A percentile compares a stretch with the other conserved stretches of the same genome.
Evolutionary conservation across 2,329 filamentous ascomycete species (phyloP).

Genomic region (Fusarium lateritium): DNA sequence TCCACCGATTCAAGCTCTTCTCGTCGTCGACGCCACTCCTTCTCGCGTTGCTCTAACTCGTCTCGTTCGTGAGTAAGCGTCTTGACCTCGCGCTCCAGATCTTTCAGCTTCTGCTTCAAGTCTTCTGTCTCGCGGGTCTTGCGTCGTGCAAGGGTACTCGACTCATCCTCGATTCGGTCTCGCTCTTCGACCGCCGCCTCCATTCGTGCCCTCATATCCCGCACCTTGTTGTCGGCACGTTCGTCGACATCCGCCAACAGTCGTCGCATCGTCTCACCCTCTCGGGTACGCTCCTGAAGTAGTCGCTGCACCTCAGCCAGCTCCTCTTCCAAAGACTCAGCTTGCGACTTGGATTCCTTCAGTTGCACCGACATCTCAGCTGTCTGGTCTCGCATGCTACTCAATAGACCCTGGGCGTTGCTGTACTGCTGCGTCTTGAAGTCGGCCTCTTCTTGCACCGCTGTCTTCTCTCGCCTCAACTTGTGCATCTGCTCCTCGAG

Average conservation of each 20-base stretch:
- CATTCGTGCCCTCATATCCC: constrained; percentile 90
- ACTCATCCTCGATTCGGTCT: constrained; percentile 92
- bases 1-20: constrained; percentile 82
- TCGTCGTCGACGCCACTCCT: constrained; percentile 79
- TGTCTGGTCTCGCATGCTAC: constrained; percentile 93
- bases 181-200: constrained; percentile 94
- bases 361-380: constrained; percentile 91
- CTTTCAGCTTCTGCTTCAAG: constrained; percentile 81
- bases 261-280: constrained; percentile 94
- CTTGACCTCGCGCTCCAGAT: constrained; percentile 84
- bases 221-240: constrained; percentile 83
- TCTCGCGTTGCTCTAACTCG: constrained; percentile 80
- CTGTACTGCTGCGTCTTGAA: constrained; percentile 89
- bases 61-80: constrained; percentile 81
- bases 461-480: constrained; percentile 76
- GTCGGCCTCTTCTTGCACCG: constrained; percentile 83
- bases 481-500: constrained; percentile 82
- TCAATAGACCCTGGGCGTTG: constrained; percentile 87
- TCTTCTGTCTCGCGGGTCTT: constrained; percentile 90
- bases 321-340: constrained; percentile 92
- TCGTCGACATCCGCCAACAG: constrained; percentile 89
- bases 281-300: constrained; percentile 87
- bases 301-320: constrained; percentile 89
- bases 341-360: constrained; percentile 86
- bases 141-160: constrained; percentile 81